phyloP scores from a whole-genome alignment of 768 basidiomycete species.

The Roridomyces roridus region DNA sequence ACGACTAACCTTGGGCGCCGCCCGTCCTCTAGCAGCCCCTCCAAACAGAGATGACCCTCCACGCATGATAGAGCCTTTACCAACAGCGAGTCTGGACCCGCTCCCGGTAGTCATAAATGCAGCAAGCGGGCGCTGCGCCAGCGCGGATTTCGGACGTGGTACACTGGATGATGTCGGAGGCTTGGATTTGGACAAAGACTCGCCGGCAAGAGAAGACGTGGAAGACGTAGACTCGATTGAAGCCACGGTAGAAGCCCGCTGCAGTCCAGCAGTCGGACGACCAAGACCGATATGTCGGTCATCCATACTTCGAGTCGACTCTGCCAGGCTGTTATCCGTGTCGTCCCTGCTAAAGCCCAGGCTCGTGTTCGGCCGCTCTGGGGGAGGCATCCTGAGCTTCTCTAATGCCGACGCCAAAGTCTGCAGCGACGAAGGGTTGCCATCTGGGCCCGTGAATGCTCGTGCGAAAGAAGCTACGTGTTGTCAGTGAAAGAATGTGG shows the following conservation, averaged over 20 bases:
- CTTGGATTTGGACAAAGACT: not conserved
- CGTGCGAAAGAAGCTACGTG: slow-evolving; percentile 20
- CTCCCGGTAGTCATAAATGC: slow-evolving; percentile 15
- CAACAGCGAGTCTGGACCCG: slow-evolving; percentile 14
- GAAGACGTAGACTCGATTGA: slow-evolving; percentile 16
- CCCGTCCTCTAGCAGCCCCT: slow-evolving; percentile 28
- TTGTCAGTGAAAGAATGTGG: not conserved
- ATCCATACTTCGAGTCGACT: slow-evolving; percentile 22
- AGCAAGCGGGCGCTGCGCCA: slow-evolving; percentile 17
- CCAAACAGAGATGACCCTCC: slow-evolving; percentile 16
- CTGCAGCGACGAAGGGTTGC: slow-evolving; percentile 56
- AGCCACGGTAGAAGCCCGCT: slow-evolving; percentile 21
- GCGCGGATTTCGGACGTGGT: slow-evolving; percentile 4
- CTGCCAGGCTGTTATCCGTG: slow-evolving; percentile 22
- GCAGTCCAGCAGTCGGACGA: slow-evolving; percentile 18
- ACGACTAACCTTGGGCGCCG: slow-evolving; percentile 36
- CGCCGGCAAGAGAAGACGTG: slow-evolving; percentile 6
- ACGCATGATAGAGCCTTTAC: slow-evolving; percentile 21
- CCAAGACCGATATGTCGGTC: slow-evolving; percentile 25
- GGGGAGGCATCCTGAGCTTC: slow-evolving; percentile 71
- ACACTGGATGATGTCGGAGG: slow-evolving; percentile 3
- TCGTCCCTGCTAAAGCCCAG: slow-evolving; percentile 64
- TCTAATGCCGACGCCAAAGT: slow-evolving; percentile 73
- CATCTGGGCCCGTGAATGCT: slow-evolving; percentile 23
- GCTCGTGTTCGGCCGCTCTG: slow-evolving; percentile 70